These are phyloP conservation scores for Trichoderma sp. DNA, from an alignment of 2,329 filamentous ascomycete genomes.

Conservation along the genomic window DNA sequence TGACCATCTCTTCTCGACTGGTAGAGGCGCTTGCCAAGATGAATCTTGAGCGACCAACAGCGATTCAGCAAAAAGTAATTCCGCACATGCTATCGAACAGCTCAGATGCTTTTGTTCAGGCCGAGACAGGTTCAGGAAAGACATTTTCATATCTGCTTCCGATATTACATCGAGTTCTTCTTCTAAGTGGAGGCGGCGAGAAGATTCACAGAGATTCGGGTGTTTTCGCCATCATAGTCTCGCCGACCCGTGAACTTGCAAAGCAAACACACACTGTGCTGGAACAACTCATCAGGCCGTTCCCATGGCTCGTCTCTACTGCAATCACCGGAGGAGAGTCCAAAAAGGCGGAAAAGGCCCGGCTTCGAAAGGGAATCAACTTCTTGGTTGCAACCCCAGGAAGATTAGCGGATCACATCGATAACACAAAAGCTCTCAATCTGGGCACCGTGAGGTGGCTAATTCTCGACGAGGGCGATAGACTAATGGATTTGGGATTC, in stretches of 20 bases:
- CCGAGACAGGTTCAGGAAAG: constrained; percentile 96
- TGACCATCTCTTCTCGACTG: constrained; percentile 79
- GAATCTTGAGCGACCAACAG: constrained; percentile 85
- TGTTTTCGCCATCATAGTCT: constrained; percentile 89
- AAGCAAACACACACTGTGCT: constrained; percentile 90
- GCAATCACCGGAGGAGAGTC: constrained; percentile 73
- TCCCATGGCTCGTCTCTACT: constrained; percentile 91
- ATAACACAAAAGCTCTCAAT: constrained; percentile 87
- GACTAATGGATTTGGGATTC: constrained; percentile 98
- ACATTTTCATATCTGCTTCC: constrained; percentile 94
- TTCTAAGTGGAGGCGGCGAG: constrained; percentile 63
- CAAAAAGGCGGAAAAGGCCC: constrained; percentile 84
- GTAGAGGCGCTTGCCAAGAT: constrained; percentile 86
- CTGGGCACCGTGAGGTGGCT: constrained; percentile 91
- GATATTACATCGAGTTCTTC: constrained; percentile 84
- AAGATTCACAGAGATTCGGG: constrained; percentile 80
- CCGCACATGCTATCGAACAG: constrained; percentile 77
- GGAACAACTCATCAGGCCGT: constrained; percentile 81
- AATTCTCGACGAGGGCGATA: constrained; percentile 91
- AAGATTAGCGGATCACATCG: constrained; percentile 84
- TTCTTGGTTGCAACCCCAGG: constrained; percentile 95
- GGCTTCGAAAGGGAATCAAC: constrained; percentile 90
- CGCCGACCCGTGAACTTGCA: constrained; percentile 89
- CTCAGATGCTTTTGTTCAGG: constrained; percentile 92
- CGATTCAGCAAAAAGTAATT: constrained; percentile 89